These are phyloP conservation scores for Melastoma candidum DNA, from an alignment of 441 rosid species.

Conservation along the genomic window DNA sequence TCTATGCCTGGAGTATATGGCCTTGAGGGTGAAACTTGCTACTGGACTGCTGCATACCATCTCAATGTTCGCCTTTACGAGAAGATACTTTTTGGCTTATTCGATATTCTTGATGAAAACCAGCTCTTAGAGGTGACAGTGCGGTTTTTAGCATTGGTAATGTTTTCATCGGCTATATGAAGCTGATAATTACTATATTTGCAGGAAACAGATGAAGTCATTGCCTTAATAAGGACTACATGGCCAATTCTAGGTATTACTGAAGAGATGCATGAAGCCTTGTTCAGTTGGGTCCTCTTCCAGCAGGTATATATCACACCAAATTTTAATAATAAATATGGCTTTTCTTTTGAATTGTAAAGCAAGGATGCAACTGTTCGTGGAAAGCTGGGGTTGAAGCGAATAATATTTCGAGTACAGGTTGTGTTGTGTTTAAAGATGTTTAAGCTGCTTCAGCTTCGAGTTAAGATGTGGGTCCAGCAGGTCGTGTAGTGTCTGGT, in stretches of 20 bases:
- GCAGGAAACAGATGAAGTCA: slow-evolving; percentile 69
- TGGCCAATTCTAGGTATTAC: slow-evolving; percentile 95
- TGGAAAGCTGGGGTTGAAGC: too few species aligned
- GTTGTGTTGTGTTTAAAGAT: too few species aligned
- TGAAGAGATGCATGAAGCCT: slow-evolving; percentile 60
- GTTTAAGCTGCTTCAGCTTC: too few species aligned
- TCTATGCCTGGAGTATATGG: slow-evolving; percentile 57
- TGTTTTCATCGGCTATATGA: slow-evolving; percentile 13
- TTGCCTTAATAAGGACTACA: slow-evolving; percentile 51
- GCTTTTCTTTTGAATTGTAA: background rate
- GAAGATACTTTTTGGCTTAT: slow-evolving; percentile 60
- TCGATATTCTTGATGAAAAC: slow-evolving; percentile 92
- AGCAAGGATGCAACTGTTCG: too few species aligned
- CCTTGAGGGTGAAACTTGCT: slow-evolving; percentile 62
- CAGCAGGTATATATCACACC: slow-evolving; percentile 57
- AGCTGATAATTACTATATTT: slow-evolving; percentile 16
- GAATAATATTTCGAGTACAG: too few species aligned
- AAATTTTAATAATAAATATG: background rate
- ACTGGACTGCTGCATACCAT: slow-evolving; percentile 78
- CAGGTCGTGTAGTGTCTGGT: too few species aligned
- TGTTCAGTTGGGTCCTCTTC: slow-evolving; percentile 79
- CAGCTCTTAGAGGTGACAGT: slow-evolving; percentile 78
- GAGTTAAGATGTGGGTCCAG: too few species aligned
- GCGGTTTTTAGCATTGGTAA: background rate
- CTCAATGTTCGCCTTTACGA: slow-evolving; percentile 76